phyloP scores from a whole-genome alignment of 352 stramenopile species.

The Sclerospora graminicola region DNA sequence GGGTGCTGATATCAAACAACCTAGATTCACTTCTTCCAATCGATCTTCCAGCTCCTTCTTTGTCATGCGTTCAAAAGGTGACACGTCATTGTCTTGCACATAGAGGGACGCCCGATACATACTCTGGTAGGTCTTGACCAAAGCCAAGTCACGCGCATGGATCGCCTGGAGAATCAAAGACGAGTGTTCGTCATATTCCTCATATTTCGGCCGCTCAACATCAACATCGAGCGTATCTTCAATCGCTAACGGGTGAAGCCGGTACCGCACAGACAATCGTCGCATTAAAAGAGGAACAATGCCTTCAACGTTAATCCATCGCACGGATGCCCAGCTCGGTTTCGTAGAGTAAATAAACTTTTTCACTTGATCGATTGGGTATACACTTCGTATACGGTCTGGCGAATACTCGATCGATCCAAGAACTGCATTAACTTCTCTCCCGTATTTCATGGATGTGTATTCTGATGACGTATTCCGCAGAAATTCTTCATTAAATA shows the following conservation, averaged over 20 bases:
- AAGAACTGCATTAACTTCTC: conserved; percentile 15
- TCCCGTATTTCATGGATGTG: conserved; percentile 10
- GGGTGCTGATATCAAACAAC: conserved; percentile 56
- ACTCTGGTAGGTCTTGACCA: conserved; percentile 56
- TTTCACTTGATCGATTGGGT: conserved; percentile 59
- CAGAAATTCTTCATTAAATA: conserved; percentile 63
- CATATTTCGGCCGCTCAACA: conserved; percentile 73
- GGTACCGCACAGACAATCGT: conserved; percentile 74
- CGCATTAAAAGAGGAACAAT: conserved; percentile 54
- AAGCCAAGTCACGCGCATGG: conserved; percentile 35
- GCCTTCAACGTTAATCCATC: conserved; percentile 75
- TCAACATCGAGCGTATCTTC: conserved; percentile 77
- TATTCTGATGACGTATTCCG: conserved; percentile 26
- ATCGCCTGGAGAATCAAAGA: conserved; percentile 64
- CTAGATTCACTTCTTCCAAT: conserved; percentile 44
- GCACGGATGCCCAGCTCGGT: conserved; percentile 56
- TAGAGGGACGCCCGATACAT: conserved; percentile 68
- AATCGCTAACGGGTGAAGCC: conserved; percentile 73
- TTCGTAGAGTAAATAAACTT: conserved; percentile 81
- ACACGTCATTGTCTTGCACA: conserved; percentile 33
- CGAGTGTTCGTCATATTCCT: conserved; percentile 79
- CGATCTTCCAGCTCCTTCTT: conserved; percentile 53
- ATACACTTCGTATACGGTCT: conserved; percentile 64
- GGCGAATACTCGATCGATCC: conserved; percentile 74
- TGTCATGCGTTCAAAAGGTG: conserved; percentile 48